Percentiles rank a stretch among this genome's conserved stretches.
These are phyloP conservation scores for Ophidiomyces ophidiicola DNA, from an alignment of 2,329 filamentous ascomycete genomes.

Conservation along the genomic window DNA sequence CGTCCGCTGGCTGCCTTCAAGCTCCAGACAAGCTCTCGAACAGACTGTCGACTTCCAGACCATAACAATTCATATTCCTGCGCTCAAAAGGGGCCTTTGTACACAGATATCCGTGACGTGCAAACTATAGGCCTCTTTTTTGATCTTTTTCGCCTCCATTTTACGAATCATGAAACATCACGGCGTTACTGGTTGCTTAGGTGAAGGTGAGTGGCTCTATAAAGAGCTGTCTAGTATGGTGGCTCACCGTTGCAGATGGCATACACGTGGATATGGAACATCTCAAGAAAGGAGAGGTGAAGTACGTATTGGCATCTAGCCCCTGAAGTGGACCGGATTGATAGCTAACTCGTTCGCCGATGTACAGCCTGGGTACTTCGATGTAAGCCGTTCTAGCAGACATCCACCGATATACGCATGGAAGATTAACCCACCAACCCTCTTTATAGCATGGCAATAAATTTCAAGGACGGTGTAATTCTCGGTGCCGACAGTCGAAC, in stretches of 20 bases:
- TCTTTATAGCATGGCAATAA: constrained; percentile 76
- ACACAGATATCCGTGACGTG: not conserved
- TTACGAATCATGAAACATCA: constrained; percentile 13
- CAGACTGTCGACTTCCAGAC: not conserved
- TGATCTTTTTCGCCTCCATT: not conserved
- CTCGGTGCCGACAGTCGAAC: constrained; percentile 93
- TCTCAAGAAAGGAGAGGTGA: constrained; percentile 97
- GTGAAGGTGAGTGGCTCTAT: constrained; percentile 14
- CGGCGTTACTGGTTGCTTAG: constrained; percentile 15
- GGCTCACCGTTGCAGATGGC: constrained; percentile 55
- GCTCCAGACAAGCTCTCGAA: constrained; percentile 1
- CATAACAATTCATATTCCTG: not conserved
- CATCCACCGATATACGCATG: constrained; percentile 16
- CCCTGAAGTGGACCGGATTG: not conserved
- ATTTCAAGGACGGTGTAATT: constrained; percentile 97
- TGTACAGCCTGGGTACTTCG: constrained; percentile 74
- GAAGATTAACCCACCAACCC: constrained; percentile 20
- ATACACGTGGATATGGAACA: constrained; percentile 99
- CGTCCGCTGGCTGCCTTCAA: constrained; percentile 14
- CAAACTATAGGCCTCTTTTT: not conserved
- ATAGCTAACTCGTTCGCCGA: not conserved
- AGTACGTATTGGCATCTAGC: constrained; percentile 49
- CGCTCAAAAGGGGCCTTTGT: not conserved
- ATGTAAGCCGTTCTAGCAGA: constrained; percentile 52
- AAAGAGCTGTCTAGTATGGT: constrained; percentile 10